phyloP scores from a whole-genome alignment of 768 basidiomycete species.

The Rhizopogon roseolus region DNA sequence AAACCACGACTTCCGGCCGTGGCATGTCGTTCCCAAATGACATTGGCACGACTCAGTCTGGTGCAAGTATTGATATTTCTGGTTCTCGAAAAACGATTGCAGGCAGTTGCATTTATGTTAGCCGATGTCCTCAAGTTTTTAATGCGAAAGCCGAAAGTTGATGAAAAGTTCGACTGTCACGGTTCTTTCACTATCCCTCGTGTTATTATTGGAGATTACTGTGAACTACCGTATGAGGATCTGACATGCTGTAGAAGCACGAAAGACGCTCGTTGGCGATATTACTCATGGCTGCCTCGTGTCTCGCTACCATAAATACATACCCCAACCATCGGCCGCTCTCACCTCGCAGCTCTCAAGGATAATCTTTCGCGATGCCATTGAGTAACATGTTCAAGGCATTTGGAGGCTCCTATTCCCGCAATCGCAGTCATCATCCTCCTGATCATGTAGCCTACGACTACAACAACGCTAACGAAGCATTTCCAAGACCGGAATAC shows the following conservation, averaged over 20 bases:
- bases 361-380: conserved; percentile 25
- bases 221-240: background rate
- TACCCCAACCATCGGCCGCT: conserved; percentile 10
- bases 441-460: conserved; percentile 20
- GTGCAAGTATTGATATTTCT: background rate
- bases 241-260: conserved; percentile 1
- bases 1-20: background rate
- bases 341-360: conserved; percentile 11
- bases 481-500: conserved; percentile 22
- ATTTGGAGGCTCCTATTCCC: conserved; percentile 23
- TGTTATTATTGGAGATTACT: background rate
- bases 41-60: background rate
- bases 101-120: background rate
- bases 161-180: background rate
- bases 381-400: conserved; percentile 32
- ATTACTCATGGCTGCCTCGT: conserved; percentile 22
- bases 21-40: background rate
- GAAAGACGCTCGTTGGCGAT: background rate
- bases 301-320: conserved; percentile 25
- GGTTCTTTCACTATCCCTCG: background rate
- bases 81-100: background rate
- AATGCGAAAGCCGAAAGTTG: background rate
- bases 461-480: conserved; percentile 16
- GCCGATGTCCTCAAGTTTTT: background rate
- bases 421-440: conserved; percentile 23